Evolutionary conservation across 2,329 filamentous ascomycete genomes (phyloP), one percentile per base, ranked within the genome.

Genomic region (Curvularia hawaiiensis): DNA sequence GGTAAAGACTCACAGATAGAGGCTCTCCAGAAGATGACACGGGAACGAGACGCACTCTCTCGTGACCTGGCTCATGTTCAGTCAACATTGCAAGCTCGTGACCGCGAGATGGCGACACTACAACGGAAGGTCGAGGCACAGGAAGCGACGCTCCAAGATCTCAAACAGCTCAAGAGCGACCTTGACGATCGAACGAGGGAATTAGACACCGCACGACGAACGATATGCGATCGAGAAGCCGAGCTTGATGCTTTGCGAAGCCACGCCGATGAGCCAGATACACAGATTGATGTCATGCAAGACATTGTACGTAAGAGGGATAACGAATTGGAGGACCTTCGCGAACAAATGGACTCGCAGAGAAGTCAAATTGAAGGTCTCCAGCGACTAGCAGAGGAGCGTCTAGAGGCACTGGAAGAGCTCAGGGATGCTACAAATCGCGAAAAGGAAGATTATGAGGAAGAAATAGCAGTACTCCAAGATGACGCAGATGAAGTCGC

Each of bases 271-370:
- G 75, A 77, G 53, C 75, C 75, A 9, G 74, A 71, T 46, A 75
- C 76, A 2, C 74, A 77, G 41, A 64, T 78, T 12, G 75, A 78
- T 35, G 75, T 76, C 45, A 77, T 81, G 57, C 75, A 77, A 31
- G 70, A 72, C 40, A 68, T 81, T 31, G 75, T 80, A 35, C 74
- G 75, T 20, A 75, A 80, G 56, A 76, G 79, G 3, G 76, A 80
- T 28, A 64, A 74, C 44, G 81, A 87, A 54, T 78, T 88, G 2
- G 82, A 84, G 49, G 81, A 84, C 54, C 79, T 85, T 22, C 79
- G 83, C 31, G 77, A 81, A 24, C 80, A 73, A 10, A 62, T 77
- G 49, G 73, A 76, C 47, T 55, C 58, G 8, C 70, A 72, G 43
- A 67, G 71, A 38, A 60, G 66, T 24, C 65, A 75, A 39, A 61